Conservation (phyloP, 768 basidiomycete genomes). For the Peribolospora baueri region DNA sequence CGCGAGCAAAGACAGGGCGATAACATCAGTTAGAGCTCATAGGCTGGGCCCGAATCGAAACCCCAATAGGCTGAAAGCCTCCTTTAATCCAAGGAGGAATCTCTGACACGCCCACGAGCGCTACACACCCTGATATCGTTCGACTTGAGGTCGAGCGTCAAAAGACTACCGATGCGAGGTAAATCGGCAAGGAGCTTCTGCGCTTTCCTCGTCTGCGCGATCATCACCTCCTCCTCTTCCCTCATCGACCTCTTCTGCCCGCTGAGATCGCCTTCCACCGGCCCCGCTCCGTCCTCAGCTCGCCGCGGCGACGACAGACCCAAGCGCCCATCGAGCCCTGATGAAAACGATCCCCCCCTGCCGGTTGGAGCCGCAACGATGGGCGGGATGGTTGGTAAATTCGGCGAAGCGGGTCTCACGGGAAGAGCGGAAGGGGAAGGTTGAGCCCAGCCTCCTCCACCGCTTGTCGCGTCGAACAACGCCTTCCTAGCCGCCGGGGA, state of each 20-base stretch:
- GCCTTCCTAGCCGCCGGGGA: conserved; percentile 6
- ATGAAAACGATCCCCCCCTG: too few species aligned
- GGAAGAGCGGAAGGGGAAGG: background rate
- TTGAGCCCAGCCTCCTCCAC: conserved; percentile 28
- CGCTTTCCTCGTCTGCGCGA: conserved; percentile 27
- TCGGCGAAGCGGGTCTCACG: too few species aligned
- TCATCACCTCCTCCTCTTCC: conserved; percentile 10
- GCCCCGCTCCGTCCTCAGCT: too few species aligned
- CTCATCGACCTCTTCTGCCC: background rate
- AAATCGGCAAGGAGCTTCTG: conserved; percentile 66
- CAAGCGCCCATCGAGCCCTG: too few species aligned
- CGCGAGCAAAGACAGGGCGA: background rate
- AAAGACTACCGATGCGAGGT: conserved; percentile 57
- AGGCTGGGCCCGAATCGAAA: conserved; percentile 2
- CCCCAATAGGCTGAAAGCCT: background rate
- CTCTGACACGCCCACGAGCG: background rate
- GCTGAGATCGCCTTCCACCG: too few species aligned
- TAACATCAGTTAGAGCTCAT: background rate
- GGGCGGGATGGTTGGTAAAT: too few species aligned
- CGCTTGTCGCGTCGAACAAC: conserved; percentile 21
- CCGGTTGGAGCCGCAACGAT: too few species aligned
- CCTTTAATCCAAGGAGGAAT: background rate
- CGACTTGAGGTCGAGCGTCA: conserved; percentile 70
- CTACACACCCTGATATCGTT: conserved; percentile 67
- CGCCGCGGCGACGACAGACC: too few species aligned